Evolutionary conservation across 2,329 filamentous ascomycete species (phyloP).

Genomic region (Metarhizium rileyi): DNA sequence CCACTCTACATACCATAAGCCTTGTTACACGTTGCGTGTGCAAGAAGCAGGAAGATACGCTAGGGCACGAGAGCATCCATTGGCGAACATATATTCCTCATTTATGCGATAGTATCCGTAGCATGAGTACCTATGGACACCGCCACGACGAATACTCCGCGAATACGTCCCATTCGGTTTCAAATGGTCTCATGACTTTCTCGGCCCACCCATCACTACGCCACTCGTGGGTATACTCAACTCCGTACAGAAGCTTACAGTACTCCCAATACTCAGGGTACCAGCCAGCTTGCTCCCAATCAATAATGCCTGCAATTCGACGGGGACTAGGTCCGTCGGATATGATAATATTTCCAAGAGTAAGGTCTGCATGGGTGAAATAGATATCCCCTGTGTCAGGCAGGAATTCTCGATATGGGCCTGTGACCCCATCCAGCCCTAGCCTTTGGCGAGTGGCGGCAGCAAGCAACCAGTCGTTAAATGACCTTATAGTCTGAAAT

Average conservation of each 20-base stretch:
- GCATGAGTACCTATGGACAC: constrained; percentile 5
- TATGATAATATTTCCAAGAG: constrained; percentile 14
- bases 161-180: constrained; percentile 8
- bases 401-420: constrained; percentile 4
- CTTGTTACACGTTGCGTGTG: not conserved
- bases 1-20: not conserved
- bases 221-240: constrained; percentile 11
- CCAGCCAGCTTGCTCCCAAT: constrained; percentile 20
- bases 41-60: not conserved
- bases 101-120: not conserved
- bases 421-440: constrained; percentile 5
- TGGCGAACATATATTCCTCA: not conserved
- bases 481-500: constrained; percentile 10
- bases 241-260: constrained; percentile 14
- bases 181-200: constrained; percentile 11
- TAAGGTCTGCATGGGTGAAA: constrained; percentile 17
- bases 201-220: constrained; percentile 12
- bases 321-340: constrained; percentile 3
- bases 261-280: constrained; percentile 23
- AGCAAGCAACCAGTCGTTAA: constrained; percentile 14
- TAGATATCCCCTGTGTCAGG: constrained; percentile 11
- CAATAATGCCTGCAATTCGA: constrained; percentile 12
- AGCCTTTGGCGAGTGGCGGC: constrained; percentile 11
- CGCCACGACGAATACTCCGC: constrained; percentile 11
- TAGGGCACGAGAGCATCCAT: not conserved